Conservation (phyloP, 495 filamentous ascomycete species). For the Hypoxylon crocopeplum region DNA sequence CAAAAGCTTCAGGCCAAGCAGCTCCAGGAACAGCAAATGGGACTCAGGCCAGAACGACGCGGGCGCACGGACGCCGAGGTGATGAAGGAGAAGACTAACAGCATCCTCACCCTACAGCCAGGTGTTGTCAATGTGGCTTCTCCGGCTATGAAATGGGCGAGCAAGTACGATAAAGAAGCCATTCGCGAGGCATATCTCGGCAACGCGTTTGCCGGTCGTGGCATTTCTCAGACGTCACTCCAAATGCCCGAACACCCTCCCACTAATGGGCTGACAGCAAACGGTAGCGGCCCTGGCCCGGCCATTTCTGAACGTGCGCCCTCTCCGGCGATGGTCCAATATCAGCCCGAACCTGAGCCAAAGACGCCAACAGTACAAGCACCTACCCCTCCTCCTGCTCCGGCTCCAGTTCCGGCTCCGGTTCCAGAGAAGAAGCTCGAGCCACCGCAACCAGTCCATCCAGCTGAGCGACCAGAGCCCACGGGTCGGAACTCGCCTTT, state of each 20-base stretch:
- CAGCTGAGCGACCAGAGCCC: slow-evolving; percentile 43
- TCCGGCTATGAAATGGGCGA: slow-evolving; percentile 95
- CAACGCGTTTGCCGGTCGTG: slow-evolving; percentile 72
- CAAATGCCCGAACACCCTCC: slow-evolving; percentile 40
- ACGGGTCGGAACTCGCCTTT: slow-evolving; percentile 46
- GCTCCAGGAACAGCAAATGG: slow-evolving; percentile 44
- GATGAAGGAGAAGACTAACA: slow-evolving; percentile 80
- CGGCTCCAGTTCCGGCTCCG: slow-evolving; percentile 9
- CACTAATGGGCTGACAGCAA: slow-evolving; percentile 26
- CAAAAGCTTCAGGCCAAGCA: slow-evolving; percentile 73
- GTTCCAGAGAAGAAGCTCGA: slow-evolving; percentile 45
- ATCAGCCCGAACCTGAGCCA: slow-evolving; percentile 9
- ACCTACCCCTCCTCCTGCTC: neutral
- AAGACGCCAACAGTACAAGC: slow-evolving; percentile 3
- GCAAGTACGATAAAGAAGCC: slow-evolving; percentile 83
- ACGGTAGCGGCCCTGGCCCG: slow-evolving; percentile 40
- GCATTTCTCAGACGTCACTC: slow-evolving; percentile 41
- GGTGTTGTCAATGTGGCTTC: slow-evolving; percentile 85
- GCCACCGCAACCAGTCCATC: slow-evolving; percentile 44
- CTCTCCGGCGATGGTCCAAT: slow-evolving; percentile 18
- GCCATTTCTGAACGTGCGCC: slow-evolving; percentile 46
- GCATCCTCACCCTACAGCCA: slow-evolving; percentile 87
- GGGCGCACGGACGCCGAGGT: slow-evolving; percentile 62
- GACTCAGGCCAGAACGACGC: slow-evolving; percentile 44
- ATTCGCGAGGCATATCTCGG: slow-evolving; percentile 82